phyloP scores from a whole-genome alignment of 495 filamentous ascomycete species.

The Neurospora sp. region DNA sequence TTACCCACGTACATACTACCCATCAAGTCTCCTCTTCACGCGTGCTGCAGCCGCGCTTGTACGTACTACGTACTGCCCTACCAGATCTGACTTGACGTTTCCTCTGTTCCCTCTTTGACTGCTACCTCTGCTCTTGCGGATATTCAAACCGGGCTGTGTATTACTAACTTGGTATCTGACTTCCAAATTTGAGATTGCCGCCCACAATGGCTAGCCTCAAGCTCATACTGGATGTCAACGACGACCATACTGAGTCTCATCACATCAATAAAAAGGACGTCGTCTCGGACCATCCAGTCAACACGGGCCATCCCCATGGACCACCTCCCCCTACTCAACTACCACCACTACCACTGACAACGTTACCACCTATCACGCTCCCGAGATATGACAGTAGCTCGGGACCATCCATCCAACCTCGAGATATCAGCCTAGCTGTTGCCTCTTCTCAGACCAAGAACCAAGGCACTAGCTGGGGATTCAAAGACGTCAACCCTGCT shows the following conservation, averaged over 20 bases:
- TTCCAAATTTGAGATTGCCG: constrained; percentile 34
- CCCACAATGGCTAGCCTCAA: constrained; percentile 38
- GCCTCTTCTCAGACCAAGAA: constrained; percentile 15
- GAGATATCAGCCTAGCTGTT: constrained; percentile 22
- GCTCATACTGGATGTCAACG: constrained; percentile 39
- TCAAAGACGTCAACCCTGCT: constrained; percentile 7
- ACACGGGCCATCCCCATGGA: constrained; percentile 13
- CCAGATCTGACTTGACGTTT: constrained; percentile 9
- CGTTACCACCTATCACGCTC: constrained; percentile 1
- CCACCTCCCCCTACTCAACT: neutral
- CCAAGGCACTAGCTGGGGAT: constrained; percentile 12
- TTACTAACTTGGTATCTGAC: constrained; percentile 27
- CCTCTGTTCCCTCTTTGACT: constrained; percentile 16
- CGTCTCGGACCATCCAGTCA: constrained; percentile 27
- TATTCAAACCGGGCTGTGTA: constrained; percentile 25
- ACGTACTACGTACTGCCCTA: constrained; percentile 10
- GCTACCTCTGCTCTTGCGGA: constrained; percentile 20
- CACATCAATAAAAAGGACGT: constrained; percentile 30
- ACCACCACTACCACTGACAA: constrained; percentile 9
- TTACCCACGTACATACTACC: constrained; percentile 6
- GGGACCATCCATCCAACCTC: constrained; percentile 10
- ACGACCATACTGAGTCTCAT: constrained; percentile 25
- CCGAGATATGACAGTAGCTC: constrained; percentile 20
- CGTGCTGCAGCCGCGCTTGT: constrained; percentile 26
- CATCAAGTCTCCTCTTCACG: constrained; percentile 8